Evolutionary conservation across 2,329 filamentous ascomycete genomes (phyloP), one percentile per base, ranked within the genome.

Genomic region (Paecilomyces variotii): DNA sequence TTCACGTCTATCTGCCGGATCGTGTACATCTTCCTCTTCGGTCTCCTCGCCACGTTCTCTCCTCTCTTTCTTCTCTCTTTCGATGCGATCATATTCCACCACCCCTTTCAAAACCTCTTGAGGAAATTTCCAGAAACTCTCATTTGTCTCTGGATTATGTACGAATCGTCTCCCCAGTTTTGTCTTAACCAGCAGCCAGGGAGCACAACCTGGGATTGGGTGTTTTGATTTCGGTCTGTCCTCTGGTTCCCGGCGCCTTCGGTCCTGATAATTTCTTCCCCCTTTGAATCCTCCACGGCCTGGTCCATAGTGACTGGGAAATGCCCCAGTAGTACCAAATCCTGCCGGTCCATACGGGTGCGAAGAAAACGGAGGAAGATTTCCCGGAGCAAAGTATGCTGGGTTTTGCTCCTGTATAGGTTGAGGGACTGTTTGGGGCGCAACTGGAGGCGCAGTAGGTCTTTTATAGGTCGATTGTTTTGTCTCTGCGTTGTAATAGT

Each of bases 121-220:
- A 0, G 94, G 94, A 67, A 97, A 94, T 68, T 91, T 91, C 94
- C 95, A 99, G 73, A 91, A 91, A 73, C 92, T 97, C 64, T 91
- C 83, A 39, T 93, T 89, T 64, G 93, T 96, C 57, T 83, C 82
- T 0, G 87, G 84, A 65, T 99, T 96, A 77, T 96, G 90, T 2
- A 92, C 91, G 69, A 99, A 99, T 56, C 92, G 84, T 59, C 94
- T 82, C 25, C 90, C 90, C 62, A 93, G 86, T 70, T 91, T 97
- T 0, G 94, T 99, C 70, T 88, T 90, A n/a, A 99, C 90, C 2
- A 99, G 79, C 0, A 96, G 76, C 94, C 94, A 99, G 14, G 91
- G 89, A 65, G 89, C 87, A 66, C 86, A 89, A 2, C 87, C 87
- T 0, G 91, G 91, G 53, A 99, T 94, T 4, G 81, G 70, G 58